Evolutionary conservation across 306 rosid genomes (phyloP).

Genomic region (Trifolium subterraneum): DNA sequence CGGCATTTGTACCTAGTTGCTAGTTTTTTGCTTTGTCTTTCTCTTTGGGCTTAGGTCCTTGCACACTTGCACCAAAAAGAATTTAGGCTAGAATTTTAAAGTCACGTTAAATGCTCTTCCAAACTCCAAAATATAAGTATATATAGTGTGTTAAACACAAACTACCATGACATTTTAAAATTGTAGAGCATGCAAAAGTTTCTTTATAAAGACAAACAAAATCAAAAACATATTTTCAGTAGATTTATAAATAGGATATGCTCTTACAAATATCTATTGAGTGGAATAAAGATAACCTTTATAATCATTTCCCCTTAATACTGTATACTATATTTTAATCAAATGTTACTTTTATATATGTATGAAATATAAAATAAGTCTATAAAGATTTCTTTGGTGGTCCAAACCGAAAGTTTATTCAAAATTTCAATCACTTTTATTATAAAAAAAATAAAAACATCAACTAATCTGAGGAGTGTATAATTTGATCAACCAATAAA

Average conservation of each 20-base stretch:
- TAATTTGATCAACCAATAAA: too few relatives aligned
- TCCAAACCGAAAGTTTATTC: conserved; percentile 4
- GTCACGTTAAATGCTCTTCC: too few relatives aligned
- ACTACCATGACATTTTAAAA: background rate
- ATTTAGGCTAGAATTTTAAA: too few relatives aligned
- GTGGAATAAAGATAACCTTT: conserved; percentile 15
- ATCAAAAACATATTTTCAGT: conserved; percentile 3
- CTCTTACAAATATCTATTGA: background rate
- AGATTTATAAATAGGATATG: conserved; percentile 7
- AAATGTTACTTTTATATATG: background rate
- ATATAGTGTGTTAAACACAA: background rate
- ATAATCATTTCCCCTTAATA: conserved; percentile 2
- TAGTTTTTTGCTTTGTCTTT: too few relatives aligned
- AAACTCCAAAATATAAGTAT: too few relatives aligned
- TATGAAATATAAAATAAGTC: background rate
- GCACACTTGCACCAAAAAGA: too few relatives aligned
- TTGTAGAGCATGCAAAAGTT: background rate
- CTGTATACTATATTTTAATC: background rate
- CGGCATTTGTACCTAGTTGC: too few relatives aligned
- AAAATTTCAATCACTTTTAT: conserved; percentile 3
- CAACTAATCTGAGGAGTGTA: too few relatives aligned
- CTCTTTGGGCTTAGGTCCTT: too few relatives aligned
- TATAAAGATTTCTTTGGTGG: background rate
- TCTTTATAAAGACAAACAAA: conserved; percentile 9
- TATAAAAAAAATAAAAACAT: background rate